These are phyloP conservation scores for Aspergillus nidulans DNA, from an alignment of 495 filamentous ascomycete genomes.

Conservation along the genomic window DNA sequence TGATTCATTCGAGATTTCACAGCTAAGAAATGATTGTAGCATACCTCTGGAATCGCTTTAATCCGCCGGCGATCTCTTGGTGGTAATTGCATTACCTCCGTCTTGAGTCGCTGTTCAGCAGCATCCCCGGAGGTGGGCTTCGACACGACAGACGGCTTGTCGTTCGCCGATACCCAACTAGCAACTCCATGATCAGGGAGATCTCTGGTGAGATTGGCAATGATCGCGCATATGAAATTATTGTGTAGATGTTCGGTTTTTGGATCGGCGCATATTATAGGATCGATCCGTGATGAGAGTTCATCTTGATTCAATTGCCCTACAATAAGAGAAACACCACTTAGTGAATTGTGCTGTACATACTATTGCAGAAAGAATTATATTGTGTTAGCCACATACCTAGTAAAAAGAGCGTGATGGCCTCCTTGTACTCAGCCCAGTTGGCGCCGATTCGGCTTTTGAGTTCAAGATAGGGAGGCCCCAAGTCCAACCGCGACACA, in stretches of 20 bases:
- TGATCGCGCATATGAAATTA: conserved; percentile 78
- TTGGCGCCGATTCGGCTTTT: conserved; percentile 77
- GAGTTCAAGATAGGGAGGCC: conserved; percentile 81
- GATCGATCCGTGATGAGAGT: conserved; percentile 69
- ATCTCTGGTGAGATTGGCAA: conserved; percentile 81
- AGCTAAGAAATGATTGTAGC: conserved; percentile 1
- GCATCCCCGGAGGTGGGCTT: conserved; percentile 83
- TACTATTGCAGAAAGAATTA: not conserved
- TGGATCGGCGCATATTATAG: conserved; percentile 64
- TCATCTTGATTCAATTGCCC: conserved; percentile 84
- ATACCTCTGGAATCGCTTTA: conserved; percentile 68
- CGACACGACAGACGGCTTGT: conserved; percentile 78
- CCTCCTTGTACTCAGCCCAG: conserved; percentile 85
- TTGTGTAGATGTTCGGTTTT: conserved; percentile 83
- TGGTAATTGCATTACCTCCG: conserved; percentile 89
- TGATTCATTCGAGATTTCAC: not conserved
- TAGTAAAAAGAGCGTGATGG: conserved; percentile 72
- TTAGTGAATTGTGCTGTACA: not conserved
- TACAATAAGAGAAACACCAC: conserved; percentile 27
- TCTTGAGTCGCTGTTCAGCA: conserved; percentile 85
- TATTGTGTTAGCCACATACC: conserved; percentile 51
- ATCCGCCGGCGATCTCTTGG: conserved; percentile 80
- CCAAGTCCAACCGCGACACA: conserved; percentile 81
- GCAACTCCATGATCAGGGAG: conserved; percentile 89
- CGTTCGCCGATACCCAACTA: conserved; percentile 91